These are phyloP conservation scores for Myriosclerotinia curreyana DNA, from an alignment of 2,329 filamentous ascomycete genomes.

Conservation along the genomic window DNA sequence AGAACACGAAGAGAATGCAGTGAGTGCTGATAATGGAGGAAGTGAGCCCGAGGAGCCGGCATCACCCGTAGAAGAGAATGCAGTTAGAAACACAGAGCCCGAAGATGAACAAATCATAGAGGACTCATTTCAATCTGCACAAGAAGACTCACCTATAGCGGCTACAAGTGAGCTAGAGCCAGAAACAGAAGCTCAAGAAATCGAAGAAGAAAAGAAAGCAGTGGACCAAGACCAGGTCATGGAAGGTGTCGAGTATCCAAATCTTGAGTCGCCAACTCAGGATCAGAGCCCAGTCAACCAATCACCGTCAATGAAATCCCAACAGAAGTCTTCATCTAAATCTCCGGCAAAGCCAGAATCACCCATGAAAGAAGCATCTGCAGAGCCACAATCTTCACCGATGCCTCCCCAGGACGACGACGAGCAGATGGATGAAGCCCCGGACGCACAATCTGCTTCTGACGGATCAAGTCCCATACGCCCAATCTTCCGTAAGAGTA, in stretches of 20 bases:
- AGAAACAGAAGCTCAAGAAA: conserved; percentile 3
- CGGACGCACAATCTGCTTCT: conserved; percentile 56
- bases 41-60: background rate
- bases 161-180: conserved; percentile 5
- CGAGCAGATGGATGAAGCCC: conserved; percentile 45
- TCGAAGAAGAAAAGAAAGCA: conserved; percentile 12
- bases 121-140: conserved; percentile 44
- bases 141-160: conserved; percentile 45
- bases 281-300: conserved; percentile 22
- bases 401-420: conserved; percentile 32
- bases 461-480: conserved; percentile 72
- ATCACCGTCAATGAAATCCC: conserved; percentile 31
- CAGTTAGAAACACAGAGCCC: conserved; percentile 28
- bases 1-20: background rate
- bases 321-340: conserved; percentile 25
- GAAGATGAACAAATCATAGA: conserved; percentile 34
- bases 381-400: conserved; percentile 9
- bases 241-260: conserved; percentile 26
- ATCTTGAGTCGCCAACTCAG: conserved; percentile 33
- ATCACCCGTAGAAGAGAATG: conserved; percentile 24
- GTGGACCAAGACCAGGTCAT: conserved; percentile 23
- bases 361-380: conserved; percentile 21
- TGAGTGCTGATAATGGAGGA: background rate
- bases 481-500: conserved; percentile 82
- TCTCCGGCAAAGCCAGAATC: conserved; percentile 22